Conservation (phyloP, 1,139 yeast genomes). For the Eremothecium sinecaudum region DNA sequence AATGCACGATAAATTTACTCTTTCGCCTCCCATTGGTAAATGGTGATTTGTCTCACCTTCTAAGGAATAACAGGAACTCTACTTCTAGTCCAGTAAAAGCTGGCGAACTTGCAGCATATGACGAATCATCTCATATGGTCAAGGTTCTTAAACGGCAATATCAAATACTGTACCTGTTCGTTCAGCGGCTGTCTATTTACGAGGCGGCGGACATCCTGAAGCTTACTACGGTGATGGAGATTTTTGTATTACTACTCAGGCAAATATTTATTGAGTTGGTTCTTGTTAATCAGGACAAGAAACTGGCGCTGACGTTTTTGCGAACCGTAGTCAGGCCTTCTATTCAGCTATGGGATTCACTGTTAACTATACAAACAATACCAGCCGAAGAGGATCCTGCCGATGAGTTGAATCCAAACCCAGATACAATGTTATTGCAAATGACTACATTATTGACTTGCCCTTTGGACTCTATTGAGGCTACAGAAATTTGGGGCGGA, state of each 20-base stretch:
- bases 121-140: constrained; percentile 25
- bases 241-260: constrained; percentile 32
- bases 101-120: not conserved
- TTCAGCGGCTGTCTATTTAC: constrained; percentile 11
- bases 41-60: constrained; percentile 32
- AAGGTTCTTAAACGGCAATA: constrained; percentile 11
- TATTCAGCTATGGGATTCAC: constrained; percentile 32
- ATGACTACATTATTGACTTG: constrained; percentile 25
- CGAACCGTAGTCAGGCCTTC: constrained; percentile 31
- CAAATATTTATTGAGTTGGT: constrained; percentile 37
- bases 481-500: constrained; percentile 33
- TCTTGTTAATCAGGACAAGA: constrained; percentile 29
- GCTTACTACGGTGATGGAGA: constrained; percentile 20
- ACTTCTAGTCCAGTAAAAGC: too few species aligned
- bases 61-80: not conserved
- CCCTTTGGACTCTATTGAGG: constrained; percentile 20
- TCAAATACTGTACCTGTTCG: constrained; percentile 8
- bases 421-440: constrained; percentile 21
- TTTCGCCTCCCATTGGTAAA: constrained; percentile 21
- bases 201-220: constrained; percentile 10
- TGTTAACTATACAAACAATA: constrained; percentile 30
- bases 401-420: constrained; percentile 19
- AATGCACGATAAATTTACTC: constrained; percentile 16
- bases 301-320: constrained; percentile 37
- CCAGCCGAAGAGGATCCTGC: constrained; percentile 11